Base-by-base conservation (phyloP, 164 flowering plant genomes). In the Buxus sempervirens region DNA sequence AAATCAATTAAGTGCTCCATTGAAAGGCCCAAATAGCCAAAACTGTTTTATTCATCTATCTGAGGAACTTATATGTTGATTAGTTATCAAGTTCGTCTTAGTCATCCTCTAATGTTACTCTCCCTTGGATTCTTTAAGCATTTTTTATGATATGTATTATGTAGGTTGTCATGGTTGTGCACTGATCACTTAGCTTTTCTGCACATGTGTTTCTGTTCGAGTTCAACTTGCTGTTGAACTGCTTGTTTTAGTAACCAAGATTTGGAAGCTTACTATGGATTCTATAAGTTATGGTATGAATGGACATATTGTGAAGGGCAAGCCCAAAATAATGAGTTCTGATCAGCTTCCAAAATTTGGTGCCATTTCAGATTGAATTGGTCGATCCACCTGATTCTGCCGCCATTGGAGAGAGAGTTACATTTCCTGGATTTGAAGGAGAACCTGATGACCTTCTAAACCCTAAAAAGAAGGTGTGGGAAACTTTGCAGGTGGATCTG, bases 391-490 rank as follows among this genome's bases (percentile, higher is more conserved):
- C 82, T 4, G 21, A 51, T 45, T 63, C 70, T 48, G 75, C 82
- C 42, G 5, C 27, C 9, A 77, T 73, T 25, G 82, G 98, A 49
- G 97, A 94, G 75, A 75, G 95, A 66, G 74, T 94, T 6, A 80
- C 79, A 12, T 84, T 91, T 66, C 82, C 89, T 12, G 97, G 98
- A 4, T 82, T 81, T 65, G 82, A 82, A 64, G 96, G 97, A 0
- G 80, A 72, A 53, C 88, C 96, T 1, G 96, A 88, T 70, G 90
- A 82, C 15, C 74, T 88, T 60, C 72, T 94, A 22, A 90, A 94
- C 81, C 97, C 98, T 0, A 93, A 93, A 83, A 90, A 88, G 87
- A 94, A 90, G 77, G 87, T 91, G 1, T 94, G 90, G 91, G 98
- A 94, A 70, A 83, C 90, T 4, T 58, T 94, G 70, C 93, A 88